phyloP scores from a whole-genome alignment of 805 yeast species.

The Spathaspora sp. region DNA sequence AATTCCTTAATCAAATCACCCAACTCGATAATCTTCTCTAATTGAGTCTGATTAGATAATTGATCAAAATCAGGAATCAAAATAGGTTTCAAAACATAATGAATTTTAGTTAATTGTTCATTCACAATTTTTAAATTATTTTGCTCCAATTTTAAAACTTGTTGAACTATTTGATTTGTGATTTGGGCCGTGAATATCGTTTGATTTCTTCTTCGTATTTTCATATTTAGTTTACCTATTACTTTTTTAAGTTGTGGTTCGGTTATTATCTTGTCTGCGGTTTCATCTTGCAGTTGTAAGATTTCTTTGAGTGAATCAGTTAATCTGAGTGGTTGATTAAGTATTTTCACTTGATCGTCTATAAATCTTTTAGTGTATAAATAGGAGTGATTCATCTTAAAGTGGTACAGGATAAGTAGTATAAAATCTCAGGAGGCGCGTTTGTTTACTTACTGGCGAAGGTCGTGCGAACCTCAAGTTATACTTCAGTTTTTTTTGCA shows the following conservation, averaged over 20 bases:
- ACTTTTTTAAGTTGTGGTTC: slow-evolving; percentile 9
- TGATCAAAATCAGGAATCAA: slow-evolving; percentile 8
- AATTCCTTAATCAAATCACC: slow-evolving; percentile 23
- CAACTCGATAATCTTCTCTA: slow-evolving; percentile 15
- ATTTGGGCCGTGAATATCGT: slow-evolving; percentile 18
- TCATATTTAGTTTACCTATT: slow-evolving; percentile 20
- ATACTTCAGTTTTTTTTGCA: background rate
- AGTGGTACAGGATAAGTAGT: background rate
- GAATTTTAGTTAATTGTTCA: slow-evolving; percentile 18
- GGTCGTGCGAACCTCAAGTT: background rate
- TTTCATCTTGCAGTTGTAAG: slow-evolving; percentile 5
- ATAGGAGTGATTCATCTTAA: slow-evolving; percentile 19
- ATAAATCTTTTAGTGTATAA: slow-evolving; percentile 29
- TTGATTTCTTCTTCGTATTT: slow-evolving; percentile 7
- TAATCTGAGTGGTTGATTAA: slow-evolving; percentile 25
- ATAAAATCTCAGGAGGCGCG: background rate
- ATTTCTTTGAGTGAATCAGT: slow-evolving; percentile 15
- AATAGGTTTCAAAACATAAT: slow-evolving; percentile 6
- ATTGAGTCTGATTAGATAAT: slow-evolving; percentile 11
- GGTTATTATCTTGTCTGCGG: slow-evolving; percentile 1
- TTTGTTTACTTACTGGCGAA: background rate
- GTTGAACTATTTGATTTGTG: slow-evolving; percentile 34
- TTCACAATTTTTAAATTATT: slow-evolving; percentile 24
- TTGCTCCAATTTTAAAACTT: slow-evolving; percentile 29
- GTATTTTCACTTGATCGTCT: slow-evolving; percentile 25